These are phyloP conservation scores for Borovskyia barvae DNA, from an alignment of 208 protist species.

Conservation along the genomic window DNA sequence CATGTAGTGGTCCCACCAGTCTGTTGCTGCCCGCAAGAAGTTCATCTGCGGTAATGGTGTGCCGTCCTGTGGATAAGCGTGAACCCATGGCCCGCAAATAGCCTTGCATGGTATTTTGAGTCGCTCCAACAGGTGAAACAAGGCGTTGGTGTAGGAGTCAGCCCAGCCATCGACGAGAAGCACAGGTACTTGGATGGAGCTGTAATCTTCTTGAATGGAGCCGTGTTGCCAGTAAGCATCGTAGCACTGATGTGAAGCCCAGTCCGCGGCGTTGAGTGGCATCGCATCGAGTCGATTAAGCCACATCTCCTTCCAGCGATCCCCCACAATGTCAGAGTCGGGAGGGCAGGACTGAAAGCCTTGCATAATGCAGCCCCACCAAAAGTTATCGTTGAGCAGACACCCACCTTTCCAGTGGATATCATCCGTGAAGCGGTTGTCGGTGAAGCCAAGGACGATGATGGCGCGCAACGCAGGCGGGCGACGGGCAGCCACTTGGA, in stretches of 20 bases:
- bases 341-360: slow-evolving; percentile 47
- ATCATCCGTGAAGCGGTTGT: slow-evolving; percentile 69
- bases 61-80: slow-evolving; percentile 66
- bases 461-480: slow-evolving; percentile 54
- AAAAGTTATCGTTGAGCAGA: slow-evolving; percentile 71
- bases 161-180: slow-evolving; percentile 58
- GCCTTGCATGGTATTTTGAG: slow-evolving; percentile 51
- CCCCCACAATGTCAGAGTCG: slow-evolving; percentile 42
- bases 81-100: slow-evolving; percentile 61
- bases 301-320: slow-evolving; percentile 48
- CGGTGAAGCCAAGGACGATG: slow-evolving; percentile 60
- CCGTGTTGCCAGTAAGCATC: slow-evolving; percentile 67
- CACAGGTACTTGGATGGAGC: slow-evolving; percentile 47
- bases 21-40: slow-evolving; percentile 50
- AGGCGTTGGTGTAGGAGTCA: slow-evolving; percentile 60
- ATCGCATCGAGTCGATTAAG: slow-evolving; percentile 45
- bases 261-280: slow-evolving; percentile 51
- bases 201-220: slow-evolving; percentile 56
- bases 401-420: slow-evolving; percentile 75
- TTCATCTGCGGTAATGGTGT: slow-evolving; percentile 48
- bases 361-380: slow-evolving; percentile 72
- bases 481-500: slow-evolving; percentile 60
- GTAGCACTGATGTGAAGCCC: slow-evolving; percentile 47
- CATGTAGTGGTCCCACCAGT: slow-evolving; percentile 60
- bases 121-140: slow-evolving; percentile 46